Evolutionary conservation across 768 basidiomycete genomes (phyloP).

Genomic region (Cantharellus cinnabarinus): DNA sequence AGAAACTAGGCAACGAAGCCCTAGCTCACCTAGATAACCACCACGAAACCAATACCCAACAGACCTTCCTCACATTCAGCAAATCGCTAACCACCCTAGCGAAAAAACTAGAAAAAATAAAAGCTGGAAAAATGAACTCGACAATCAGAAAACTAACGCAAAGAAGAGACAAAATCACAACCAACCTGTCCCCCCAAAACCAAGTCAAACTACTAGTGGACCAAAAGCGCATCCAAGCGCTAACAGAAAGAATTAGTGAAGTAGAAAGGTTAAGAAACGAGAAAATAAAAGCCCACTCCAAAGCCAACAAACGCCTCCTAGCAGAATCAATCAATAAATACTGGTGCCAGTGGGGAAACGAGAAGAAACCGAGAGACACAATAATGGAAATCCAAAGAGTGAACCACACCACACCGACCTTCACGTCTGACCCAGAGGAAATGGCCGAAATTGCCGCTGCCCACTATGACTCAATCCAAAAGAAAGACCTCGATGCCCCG

Average conservation of each 20-base stretch:
- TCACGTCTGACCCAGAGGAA: too few species aligned
- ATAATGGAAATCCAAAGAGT: not conserved
- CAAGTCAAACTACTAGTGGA: not conserved
- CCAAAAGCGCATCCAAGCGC: not conserved
- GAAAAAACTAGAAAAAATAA: too few species aligned
- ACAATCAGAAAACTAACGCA: not conserved
- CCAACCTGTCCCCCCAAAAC: not conserved
- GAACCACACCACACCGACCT: too few species aligned
- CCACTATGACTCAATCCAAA: too few species aligned
- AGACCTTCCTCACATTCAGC: too few species aligned
- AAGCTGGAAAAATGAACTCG: too few species aligned
- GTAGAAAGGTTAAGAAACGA: not conserved
- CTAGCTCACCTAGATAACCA: too few species aligned
- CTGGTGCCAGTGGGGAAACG: not conserved
- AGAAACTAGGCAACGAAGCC: not conserved
- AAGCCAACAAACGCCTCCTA: not conserved
- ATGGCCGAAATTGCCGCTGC: too few species aligned
- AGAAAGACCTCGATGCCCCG: too few species aligned
- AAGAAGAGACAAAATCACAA: not conserved
- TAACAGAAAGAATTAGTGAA: not conserved
- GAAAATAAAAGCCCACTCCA: not conserved
- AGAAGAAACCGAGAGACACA: not conserved
- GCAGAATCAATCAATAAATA: not conserved
- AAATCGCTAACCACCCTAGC: too few species aligned
- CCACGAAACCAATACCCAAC: too few species aligned